Evolutionary conservation across 768 basidiomycete species (phyloP), one percentile per base, ranked within the genome.

Genomic region (Suillus bovinus): DNA sequence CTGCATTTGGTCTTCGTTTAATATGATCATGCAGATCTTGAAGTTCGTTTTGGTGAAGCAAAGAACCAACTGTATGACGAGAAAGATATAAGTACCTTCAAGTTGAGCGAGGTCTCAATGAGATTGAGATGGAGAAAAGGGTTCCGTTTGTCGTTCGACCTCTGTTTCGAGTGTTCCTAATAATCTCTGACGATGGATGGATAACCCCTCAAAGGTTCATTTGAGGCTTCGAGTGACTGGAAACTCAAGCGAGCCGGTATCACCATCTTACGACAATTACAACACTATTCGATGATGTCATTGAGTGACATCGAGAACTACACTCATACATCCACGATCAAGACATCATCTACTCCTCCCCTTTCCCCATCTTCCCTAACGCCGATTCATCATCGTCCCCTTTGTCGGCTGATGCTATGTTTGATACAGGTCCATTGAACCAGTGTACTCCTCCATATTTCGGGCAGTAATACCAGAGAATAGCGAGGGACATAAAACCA

Each of bases 71-170:
- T 85, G n/a, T n/a, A 27, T 70, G 58, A 31, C 63, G 65, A 3
- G 83, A 84, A 70, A 74, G 73, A 16, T 64, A 33, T 49, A 67
- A 65, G 58, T 71, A 83, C 42, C 38, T 70, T 52, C 50, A 20
- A n/a, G 50, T 31, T 33, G 50, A 52, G 20, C 71, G 68, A 14
- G 70, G 73, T 20, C 65, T 87, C 64, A 68, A 65, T 50, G 85
- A 33, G 31, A 52, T 52, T 31, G 20, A 52, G 20, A 31, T 2
- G 50, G 86, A 88, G 68, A 79, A 80, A 58, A 74, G 71, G 56
- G 69, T 74, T 59, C 86, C 86, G 14, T 88, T 88, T 63, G 75
- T 87, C 41, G 83, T 84, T 9, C 86, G 86, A 17, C 83, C 81
- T 13, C 69, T 88, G 66, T 70, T 52, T 52, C 50, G 83, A 11